phyloP scores from a whole-genome alignment of 768 basidiomycete species.

The Leccinum barrowsii region DNA sequence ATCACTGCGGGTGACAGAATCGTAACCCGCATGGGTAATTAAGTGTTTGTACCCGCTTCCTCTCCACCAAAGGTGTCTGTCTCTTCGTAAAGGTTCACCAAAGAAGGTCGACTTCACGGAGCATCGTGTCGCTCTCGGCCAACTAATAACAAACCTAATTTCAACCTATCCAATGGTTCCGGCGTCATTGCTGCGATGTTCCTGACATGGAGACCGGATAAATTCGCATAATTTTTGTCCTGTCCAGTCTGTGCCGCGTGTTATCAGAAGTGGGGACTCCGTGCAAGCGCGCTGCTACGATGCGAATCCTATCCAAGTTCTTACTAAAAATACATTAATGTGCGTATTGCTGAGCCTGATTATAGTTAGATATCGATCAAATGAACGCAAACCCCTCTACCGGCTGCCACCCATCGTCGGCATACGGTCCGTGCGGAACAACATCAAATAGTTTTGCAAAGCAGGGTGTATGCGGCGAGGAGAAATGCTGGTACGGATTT shows the following conservation, averaged over 20 bases:
- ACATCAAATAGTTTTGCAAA: slow-evolving; percentile 68
- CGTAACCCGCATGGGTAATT: not conserved
- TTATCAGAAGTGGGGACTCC: too few relatives aligned
- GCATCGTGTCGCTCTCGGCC: not conserved
- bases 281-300: too few relatives aligned
- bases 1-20: not conserved
- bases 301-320: not conserved
- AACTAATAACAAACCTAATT: not conserved
- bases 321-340: too few relatives aligned
- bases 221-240: too few relatives aligned
- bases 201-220: not conserved
- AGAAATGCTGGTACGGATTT: slow-evolving; percentile 71
- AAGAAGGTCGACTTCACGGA: not conserved
- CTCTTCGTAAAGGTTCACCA: not conserved
- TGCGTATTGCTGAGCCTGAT: not conserved
- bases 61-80: not conserved
- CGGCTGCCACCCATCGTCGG: slow-evolving; percentile 45
- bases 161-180: too few relatives aligned
- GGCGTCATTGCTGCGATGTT: not conserved
- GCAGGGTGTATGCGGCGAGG: slow-evolving; percentile 47
- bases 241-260: too few relatives aligned
- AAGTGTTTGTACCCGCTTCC: not conserved
- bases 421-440: slow-evolving; percentile 19
- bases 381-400: slow-evolving; percentile 37
- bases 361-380: slow-evolving; percentile 3